Evolutionary conservation across 805 yeast genomes (phyloP).

Genomic region (Yamadazyma paraphyllophila): DNA sequence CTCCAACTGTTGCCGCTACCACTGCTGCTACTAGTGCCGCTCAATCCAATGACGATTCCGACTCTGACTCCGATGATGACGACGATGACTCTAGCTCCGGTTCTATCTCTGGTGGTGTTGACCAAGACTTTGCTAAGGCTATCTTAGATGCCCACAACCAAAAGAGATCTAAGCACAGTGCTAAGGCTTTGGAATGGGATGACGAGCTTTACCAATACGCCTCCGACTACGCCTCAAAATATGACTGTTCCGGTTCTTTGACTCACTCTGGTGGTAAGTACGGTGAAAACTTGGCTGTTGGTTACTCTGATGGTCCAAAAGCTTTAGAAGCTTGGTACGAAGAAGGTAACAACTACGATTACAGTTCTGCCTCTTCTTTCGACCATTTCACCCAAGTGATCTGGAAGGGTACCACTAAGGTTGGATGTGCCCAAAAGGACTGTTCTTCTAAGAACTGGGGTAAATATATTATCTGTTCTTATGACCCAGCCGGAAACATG

Average conservation of each 20-base stretch:
- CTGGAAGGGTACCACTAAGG: conserved; percentile 59
- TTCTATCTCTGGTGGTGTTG: conserved; percentile 14
- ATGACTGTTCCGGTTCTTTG: conserved; percentile 46
- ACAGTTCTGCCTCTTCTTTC: conserved; percentile 33
- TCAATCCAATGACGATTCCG: conserved; percentile 2
- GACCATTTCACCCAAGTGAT: conserved; percentile 78
- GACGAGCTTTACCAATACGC: conserved; percentile 53
- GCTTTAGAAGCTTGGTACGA: conserved; percentile 42
- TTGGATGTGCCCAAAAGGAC: conserved; percentile 72
- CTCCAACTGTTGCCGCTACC: conserved; percentile 8
- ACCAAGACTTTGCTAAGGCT: conserved; percentile 33
- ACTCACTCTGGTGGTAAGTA: conserved; percentile 37
- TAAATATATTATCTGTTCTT: conserved; percentile 70
- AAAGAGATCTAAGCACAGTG: conserved; percentile 54
- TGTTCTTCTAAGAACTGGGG: conserved; percentile 50
- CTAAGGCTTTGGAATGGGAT: conserved; percentile 55
- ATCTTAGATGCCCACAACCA: conserved; percentile 63
- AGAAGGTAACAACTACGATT: conserved; percentile 32
- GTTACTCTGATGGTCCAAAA: conserved; percentile 28
- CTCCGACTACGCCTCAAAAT: conserved; percentile 40
- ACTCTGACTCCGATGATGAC: not conserved
- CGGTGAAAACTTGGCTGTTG: conserved; percentile 43
- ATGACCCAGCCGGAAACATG: conserved; percentile 71
- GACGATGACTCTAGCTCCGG: not conserved
- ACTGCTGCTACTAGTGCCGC: conserved; percentile 11